Percentiles rank a stretch among this genome's conserved stretches.
phyloP scores from a whole-genome alignment of 2,329 filamentous ascomycete genomes.

The Cercospora brassicicola region DNA sequence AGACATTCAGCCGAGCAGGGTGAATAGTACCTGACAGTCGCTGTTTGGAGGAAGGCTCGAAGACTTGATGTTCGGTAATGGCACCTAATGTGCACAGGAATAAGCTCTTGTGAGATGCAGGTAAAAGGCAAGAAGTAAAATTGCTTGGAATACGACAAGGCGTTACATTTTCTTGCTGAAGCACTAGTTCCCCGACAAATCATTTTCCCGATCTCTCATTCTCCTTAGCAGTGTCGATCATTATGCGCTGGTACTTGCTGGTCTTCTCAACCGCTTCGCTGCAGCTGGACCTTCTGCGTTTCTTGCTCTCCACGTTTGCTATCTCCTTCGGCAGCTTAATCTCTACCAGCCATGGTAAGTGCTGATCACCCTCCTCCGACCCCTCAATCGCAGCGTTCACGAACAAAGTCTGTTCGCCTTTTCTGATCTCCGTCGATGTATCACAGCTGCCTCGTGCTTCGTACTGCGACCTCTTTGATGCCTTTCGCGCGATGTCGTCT shows the following conservation, averaged over 20 bases:
- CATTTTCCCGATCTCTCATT: not conserved
- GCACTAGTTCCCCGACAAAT: not conserved
- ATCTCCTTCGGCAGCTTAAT: constrained; percentile 43
- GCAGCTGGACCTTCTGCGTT: not conserved
- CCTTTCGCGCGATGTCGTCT: constrained; percentile 26
- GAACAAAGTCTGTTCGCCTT: constrained; percentile 56
- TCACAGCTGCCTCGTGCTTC: constrained; percentile 34
- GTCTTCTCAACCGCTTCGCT: not conserved
- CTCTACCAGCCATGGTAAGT: constrained; percentile 57
- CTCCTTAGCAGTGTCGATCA: not conserved
- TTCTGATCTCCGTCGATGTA: constrained; percentile 29
- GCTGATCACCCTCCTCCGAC: constrained; percentile 41
- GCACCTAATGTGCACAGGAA: not conserved
- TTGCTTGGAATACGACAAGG: not conserved
- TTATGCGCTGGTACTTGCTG: not conserved
- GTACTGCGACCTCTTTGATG: constrained; percentile 25
- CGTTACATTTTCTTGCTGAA: not conserved
- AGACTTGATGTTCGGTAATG: not conserved
- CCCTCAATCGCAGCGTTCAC: constrained; percentile 61
- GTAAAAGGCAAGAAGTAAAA: not conserved
- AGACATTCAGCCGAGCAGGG: too few relatives aligned
- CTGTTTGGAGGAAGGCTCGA: not conserved
- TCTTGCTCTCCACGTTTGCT: not conserved
- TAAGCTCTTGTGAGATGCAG: not conserved
- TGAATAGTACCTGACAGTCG: not conserved